Conservation (phyloP, 495 filamentous ascomycete species). For the Chlorociboria aeruginascens region DNA sequence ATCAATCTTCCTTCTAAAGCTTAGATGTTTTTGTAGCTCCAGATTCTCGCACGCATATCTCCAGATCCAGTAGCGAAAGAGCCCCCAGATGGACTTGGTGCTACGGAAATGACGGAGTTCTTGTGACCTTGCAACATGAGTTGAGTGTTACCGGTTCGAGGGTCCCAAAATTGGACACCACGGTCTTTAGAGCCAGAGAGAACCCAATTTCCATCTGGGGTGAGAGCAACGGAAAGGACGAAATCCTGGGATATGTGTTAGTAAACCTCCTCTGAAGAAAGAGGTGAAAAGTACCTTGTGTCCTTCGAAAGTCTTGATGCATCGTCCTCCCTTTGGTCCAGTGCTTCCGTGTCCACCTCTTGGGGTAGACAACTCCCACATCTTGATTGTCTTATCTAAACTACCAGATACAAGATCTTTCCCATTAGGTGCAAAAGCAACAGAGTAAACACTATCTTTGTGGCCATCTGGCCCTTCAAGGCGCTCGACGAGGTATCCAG, state of each 20-base stretch:
- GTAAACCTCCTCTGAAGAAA: constrained; percentile 8
- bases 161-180: constrained; percentile 90
- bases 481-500: constrained; percentile 70
- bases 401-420: constrained; percentile 80
- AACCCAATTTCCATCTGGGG: constrained; percentile 80
- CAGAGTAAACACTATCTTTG: constrained; percentile 86
- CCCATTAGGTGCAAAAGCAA: constrained; percentile 81
- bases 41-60: constrained; percentile 85
- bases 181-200: constrained; percentile 86
- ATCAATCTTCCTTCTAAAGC: not conserved
- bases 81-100: constrained; percentile 67
- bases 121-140: constrained; percentile 91
- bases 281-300: constrained; percentile 55
- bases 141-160: constrained; percentile 73
- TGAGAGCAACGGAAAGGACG: constrained; percentile 78
- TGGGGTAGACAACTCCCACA: constrained; percentile 75
- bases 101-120: constrained; percentile 85
- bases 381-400: constrained; percentile 91
- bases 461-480: constrained; percentile 79
- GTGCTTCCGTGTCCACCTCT: constrained; percentile 48
- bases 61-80: constrained; percentile 82
- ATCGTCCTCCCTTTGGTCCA: constrained; percentile 63
- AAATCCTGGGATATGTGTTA: constrained; percentile 53
- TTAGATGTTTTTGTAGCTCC: constrained; percentile 51
- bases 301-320: constrained; percentile 81